A percentile compares a stretch with the other conserved stretches of the same genome.
phyloP scores from a whole-genome alignment of 2,329 filamentous ascomycete genomes.

The Geosmithia putterillii region DNA sequence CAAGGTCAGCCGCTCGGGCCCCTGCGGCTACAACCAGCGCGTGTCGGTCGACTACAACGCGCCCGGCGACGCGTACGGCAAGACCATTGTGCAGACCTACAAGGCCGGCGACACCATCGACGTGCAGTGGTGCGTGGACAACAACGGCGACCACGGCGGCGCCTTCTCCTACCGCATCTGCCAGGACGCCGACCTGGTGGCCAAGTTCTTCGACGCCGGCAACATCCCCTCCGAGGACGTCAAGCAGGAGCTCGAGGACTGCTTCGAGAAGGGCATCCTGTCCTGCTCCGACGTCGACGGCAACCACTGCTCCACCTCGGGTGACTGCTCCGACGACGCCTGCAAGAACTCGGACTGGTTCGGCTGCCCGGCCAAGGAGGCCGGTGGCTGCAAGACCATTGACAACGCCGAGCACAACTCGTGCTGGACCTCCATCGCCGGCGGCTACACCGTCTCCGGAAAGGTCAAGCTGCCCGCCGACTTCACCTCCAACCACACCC shows the following conservation, averaged over 20 bases:
- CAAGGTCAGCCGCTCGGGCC: conserved; percentile 31
- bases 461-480: conserved; percentile 36
- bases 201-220: conserved; percentile 32
- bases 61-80: conserved; percentile 30
- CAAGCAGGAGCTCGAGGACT: conserved; percentile 40
- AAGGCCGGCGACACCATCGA: conserved; percentile 29
- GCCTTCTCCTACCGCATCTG: conserved; percentile 45
- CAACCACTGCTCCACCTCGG: conserved; percentile 32
- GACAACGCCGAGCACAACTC: conserved; percentile 28
- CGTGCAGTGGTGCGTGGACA: conserved; percentile 42
- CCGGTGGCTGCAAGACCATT: conserved; percentile 30
- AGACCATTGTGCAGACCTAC: conserved; percentile 27
- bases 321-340: conserved; percentile 30
- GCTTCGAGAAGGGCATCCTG: conserved; percentile 34
- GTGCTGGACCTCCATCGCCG: conserved; percentile 37
- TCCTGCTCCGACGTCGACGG: conserved; percentile 36
- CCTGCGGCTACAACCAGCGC: conserved; percentile 41
- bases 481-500: conserved; percentile 33
- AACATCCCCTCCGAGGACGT: conserved; percentile 36
- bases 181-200: conserved; percentile 34
- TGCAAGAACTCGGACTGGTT: conserved; percentile 43
- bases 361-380: conserved; percentile 33
- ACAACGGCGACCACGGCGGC: conserved; percentile 44
- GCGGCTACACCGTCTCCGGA: conserved; percentile 39
- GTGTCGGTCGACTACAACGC: conserved; percentile 40